Conservation (phyloP, 805 yeast genomes). For the Candida mattraensis region DNA sequence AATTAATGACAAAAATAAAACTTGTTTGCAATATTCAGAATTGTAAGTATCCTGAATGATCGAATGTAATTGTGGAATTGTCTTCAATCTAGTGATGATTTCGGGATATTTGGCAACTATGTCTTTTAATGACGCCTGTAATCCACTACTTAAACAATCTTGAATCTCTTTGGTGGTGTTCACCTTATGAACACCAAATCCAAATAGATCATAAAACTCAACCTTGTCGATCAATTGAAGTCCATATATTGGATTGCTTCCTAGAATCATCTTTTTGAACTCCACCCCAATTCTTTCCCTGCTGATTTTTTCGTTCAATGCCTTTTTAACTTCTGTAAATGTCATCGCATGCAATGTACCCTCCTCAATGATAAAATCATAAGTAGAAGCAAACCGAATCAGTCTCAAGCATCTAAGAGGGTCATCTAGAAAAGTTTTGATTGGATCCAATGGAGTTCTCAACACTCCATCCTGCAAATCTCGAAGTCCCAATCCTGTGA, state of each 20-base stretch:
- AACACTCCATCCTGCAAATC: conserved; percentile 72
- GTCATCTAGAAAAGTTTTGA: conserved; percentile 86
- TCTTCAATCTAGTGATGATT: conserved; percentile 21
- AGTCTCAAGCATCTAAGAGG: conserved; percentile 87
- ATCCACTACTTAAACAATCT: conserved; percentile 17
- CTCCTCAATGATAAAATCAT: conserved; percentile 62
- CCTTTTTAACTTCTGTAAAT: conserved; percentile 51
- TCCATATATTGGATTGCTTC: conserved; percentile 63
- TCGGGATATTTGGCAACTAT: conserved; percentile 19
- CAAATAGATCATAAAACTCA: conserved; percentile 59
- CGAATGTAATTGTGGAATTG: conserved; percentile 1
- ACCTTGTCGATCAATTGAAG: conserved; percentile 56
- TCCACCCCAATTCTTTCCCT: conserved; percentile 90
- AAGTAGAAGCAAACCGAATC: conserved; percentile 81
- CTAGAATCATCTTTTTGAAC: conserved; percentile 70
- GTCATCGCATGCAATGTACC: conserved; percentile 67
- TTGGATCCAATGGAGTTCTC: conserved; percentile 85
- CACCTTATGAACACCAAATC: conserved; percentile 32
- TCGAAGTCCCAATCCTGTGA: conserved; percentile 69
- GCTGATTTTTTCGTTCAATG: conserved; percentile 73
- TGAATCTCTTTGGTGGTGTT: conserved; percentile 1
- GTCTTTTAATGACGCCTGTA: conserved; percentile 16
- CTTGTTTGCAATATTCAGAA: conserved; percentile 23
- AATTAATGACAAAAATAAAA: conserved; percentile 49
- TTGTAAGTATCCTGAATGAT: conserved; percentile 23